Conservation (phyloP, 2,329 filamentous ascomycete genomes). For the Trichoderma breve region DNA sequence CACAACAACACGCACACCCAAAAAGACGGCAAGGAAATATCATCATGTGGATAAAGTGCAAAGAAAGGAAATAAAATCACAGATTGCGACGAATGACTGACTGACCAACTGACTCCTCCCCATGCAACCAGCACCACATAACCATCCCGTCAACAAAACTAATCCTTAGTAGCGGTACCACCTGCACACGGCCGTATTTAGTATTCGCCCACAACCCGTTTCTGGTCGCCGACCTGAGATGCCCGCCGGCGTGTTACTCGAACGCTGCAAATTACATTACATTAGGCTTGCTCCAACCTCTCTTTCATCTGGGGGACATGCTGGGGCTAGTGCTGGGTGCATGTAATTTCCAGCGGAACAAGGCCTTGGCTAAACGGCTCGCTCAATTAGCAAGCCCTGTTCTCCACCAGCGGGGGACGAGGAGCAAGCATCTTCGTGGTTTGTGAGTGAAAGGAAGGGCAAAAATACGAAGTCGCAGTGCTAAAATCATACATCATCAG, state of each 20-base stretch:
- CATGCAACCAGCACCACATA: not conserved
- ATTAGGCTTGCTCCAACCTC: not conserved
- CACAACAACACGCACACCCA: not conserved
- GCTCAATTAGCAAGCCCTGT: not conserved
- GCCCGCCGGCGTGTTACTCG: not conserved
- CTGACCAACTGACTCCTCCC: not conserved
- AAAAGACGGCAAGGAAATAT: not conserved
- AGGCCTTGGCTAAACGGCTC: not conserved
- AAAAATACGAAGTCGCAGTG: slow-evolving; percentile 12
- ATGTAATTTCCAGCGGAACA: not conserved
- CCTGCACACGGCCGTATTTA: not conserved
- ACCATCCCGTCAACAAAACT: not conserved
- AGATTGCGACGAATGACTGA: not conserved
- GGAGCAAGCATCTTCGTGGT: not conserved
- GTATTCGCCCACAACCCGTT: not conserved
- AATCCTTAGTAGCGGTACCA: not conserved
- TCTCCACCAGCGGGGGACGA: not conserved
- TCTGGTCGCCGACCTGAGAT: not conserved
- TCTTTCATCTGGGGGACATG: not conserved
- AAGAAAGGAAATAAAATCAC: not conserved
- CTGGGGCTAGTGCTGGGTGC: not conserved
- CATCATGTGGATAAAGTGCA: not conserved
- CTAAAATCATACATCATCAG: slow-evolving; percentile 4
- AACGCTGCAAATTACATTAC: not conserved
- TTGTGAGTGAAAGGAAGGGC: not conserved